Evolutionary conservation across 1,284 basidiomycete genomes (phyloP).

Genomic region (Athelia psychrophila): DNA sequence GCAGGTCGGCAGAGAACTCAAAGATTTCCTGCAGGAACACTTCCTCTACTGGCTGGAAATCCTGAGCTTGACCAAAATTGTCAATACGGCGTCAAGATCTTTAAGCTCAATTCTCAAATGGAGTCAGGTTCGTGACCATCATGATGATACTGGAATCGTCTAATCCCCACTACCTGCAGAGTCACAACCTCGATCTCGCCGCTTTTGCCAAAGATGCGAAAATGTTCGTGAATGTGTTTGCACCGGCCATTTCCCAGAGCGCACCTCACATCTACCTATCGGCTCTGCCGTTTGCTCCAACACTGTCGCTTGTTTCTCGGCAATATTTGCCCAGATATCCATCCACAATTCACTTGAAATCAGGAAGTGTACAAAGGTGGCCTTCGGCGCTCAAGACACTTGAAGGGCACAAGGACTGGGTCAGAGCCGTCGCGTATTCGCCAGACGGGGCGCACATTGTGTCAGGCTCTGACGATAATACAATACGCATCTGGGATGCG

Average conservation of each 20-base stretch:
- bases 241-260: neutral
- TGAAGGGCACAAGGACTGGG: slow-evolving; percentile 3
- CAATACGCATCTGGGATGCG: slow-evolving; percentile 9
- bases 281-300: neutral
- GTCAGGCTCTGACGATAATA: slow-evolving; percentile 6
- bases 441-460: slow-evolving; percentile 7
- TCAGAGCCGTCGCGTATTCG: slow-evolving; percentile 12
- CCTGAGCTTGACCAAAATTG: neutral
- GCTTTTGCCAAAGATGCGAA: neutral
- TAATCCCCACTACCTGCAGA: neutral
- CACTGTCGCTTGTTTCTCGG: neutral
- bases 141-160: neutral
- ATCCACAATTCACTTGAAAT: neutral
- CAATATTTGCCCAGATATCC: neutral
- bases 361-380: neutral
- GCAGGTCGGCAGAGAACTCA: neutral
- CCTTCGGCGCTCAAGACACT: neutral
- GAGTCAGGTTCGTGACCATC: neutral
- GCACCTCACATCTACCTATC: neutral
- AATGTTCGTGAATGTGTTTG: neutral
- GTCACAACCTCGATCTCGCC: neutral
- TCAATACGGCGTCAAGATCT: neutral
- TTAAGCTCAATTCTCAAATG: neutral
- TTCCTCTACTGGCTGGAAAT: neutral
- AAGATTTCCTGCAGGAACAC: neutral